These are phyloP conservation scores for Cladorrhinum samala DNA, from an alignment of 495 filamentous ascomycete species.

Conservation along the genomic window DNA sequence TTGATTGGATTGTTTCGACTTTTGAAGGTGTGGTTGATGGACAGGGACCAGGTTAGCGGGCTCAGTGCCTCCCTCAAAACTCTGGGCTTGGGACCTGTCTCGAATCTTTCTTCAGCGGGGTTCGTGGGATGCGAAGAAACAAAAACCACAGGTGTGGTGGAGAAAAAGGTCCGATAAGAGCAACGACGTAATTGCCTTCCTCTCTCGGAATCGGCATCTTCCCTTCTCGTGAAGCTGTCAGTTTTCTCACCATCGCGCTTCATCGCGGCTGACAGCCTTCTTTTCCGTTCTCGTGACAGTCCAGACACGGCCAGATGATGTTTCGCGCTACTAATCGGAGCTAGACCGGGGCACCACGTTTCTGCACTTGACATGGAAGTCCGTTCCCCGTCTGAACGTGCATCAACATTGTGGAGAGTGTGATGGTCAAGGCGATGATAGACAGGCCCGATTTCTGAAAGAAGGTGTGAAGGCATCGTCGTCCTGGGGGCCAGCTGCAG, in stretches of 20 bases:
- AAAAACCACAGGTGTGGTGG: no score
- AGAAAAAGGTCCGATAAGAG: conserved; percentile 1
- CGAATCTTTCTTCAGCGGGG: conserved; percentile 6
- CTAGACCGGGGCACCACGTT: conserved; percentile 14
- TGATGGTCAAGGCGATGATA: not conserved
- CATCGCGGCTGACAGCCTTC: no score
- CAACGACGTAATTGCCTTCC: not conserved
- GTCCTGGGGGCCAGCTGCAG: not conserved
- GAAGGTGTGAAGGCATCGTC: not conserved
- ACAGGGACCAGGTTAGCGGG: conserved; percentile 13
- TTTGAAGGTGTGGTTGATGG: no score
- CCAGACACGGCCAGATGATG: no score
- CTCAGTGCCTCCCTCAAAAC: not conserved
- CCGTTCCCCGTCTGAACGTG: conserved; percentile 3
- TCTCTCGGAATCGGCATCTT: not conserved
- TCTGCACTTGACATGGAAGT: not conserved
- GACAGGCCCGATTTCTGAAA: not conserved
- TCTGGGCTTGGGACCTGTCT: conserved; percentile 7
- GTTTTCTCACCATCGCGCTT: no score
- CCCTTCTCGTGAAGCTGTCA: not conserved
- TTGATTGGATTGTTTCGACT: no score
- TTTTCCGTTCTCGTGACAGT: no score
- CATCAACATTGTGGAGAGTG: not conserved
- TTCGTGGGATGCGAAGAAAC: not conserved
- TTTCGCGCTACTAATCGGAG: not conserved